Conservation (phyloP, 2,329 filamentous ascomycete species). For the Lithohypha guttulata region DNA sequence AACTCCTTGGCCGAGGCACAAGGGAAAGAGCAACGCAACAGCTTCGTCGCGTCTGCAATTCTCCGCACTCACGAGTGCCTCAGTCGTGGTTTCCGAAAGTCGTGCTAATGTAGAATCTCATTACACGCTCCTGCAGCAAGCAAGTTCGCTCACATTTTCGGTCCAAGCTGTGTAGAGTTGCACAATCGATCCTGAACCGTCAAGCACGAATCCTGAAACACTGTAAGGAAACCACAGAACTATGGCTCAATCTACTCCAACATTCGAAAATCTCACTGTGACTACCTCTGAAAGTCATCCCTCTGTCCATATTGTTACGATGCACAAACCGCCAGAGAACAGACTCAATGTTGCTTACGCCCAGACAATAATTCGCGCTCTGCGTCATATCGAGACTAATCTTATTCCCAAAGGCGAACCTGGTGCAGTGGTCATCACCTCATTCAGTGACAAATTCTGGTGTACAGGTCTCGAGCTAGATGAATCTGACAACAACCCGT, state of each 20-base stretch:
- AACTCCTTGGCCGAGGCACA: no score
- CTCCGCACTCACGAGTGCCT: no score
- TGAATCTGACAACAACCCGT: constrained; percentile 38
- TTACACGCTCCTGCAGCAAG: no score
- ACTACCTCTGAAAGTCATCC: constrained; percentile 15
- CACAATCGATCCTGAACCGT: no score
- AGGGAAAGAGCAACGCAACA: no score
- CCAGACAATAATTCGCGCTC: constrained; percentile 43
- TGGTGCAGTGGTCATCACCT: constrained; percentile 44
- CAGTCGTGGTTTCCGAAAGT: no score
- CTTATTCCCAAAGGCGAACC: constrained; percentile 38
- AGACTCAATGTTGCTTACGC: constrained; percentile 40
- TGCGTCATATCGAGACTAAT: constrained; percentile 34
- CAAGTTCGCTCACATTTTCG: no score
- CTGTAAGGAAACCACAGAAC: constrained; percentile 6
- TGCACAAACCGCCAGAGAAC: constrained; percentile 46
- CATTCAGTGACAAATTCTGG: constrained; percentile 36
- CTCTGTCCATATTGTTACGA: constrained; percentile 43
- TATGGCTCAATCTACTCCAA: constrained; percentile 8
- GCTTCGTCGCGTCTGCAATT: no score
- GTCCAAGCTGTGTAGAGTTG: no score
- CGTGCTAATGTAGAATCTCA: no score
- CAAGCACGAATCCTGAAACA: no score
- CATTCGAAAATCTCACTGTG: constrained; percentile 18
- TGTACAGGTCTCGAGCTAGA: constrained; percentile 41